A percentile compares a stretch with the other conserved stretches of the same genome.
phyloP scores from a whole-genome alignment of 2,329 filamentous ascomycete species.

The Cercospora canescens region DNA sequence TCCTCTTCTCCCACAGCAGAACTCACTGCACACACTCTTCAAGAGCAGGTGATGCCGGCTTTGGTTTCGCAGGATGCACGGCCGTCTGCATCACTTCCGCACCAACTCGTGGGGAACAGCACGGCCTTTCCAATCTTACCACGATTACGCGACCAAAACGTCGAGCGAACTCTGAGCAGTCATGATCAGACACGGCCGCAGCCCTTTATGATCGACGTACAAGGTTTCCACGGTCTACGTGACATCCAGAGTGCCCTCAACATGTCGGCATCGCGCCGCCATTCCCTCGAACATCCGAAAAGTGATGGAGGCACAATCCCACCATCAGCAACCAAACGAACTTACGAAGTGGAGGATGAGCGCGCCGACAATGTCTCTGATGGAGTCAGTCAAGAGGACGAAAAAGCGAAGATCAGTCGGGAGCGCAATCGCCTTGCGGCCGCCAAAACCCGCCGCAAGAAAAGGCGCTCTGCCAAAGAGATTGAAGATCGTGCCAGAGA shows the following conservation, averaged over 20 bases:
- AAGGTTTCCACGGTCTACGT: background rate
- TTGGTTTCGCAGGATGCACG: background rate
- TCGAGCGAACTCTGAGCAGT: background rate
- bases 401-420: slow-evolving; percentile 8
- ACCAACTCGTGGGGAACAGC: background rate
- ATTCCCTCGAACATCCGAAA: background rate
- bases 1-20: background rate
- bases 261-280: background rate
- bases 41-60: background rate
- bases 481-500: slow-evolving; percentile 11
- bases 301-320: background rate
- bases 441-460: slow-evolving; percentile 14
- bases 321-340: background rate
- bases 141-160: background rate
- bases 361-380: background rate
- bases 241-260: background rate
- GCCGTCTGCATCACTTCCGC: background rate
- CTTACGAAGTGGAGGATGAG: background rate
- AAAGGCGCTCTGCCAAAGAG: slow-evolving; percentile 14
- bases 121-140: background rate
- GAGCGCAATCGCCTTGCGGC: slow-evolving; percentile 15
- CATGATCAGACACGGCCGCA: background rate
- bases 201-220: background rate
- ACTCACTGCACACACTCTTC: background rate
- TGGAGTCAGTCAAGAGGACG: background rate